These are phyloP conservation scores for Alternaria consortialis DNA, from an alignment of 2,329 filamentous ascomycete species.

Conservation along the genomic window DNA sequence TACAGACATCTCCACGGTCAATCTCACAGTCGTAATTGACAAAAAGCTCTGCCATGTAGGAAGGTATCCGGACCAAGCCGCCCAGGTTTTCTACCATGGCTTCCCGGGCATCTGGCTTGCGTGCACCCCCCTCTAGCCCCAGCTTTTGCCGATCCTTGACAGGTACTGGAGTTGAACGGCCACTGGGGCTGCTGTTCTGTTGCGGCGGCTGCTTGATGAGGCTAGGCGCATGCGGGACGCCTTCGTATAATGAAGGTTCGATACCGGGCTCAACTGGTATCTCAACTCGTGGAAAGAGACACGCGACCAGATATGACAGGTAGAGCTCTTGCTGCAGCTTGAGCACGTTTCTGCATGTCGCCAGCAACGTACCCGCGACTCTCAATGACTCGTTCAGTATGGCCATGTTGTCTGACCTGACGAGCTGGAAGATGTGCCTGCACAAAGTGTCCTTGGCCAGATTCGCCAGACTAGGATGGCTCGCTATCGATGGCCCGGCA, in stretches of 20 bases:
- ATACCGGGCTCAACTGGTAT: slow-evolving; percentile 92
- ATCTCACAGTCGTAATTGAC: slow-evolving; percentile 98
- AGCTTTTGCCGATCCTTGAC: slow-evolving; percentile 92
- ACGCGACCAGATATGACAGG: slow-evolving; percentile 91
- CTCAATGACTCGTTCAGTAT: slow-evolving; percentile 92
- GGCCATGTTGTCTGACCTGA: slow-evolving; percentile 94
- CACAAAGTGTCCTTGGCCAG: slow-evolving; percentile 94
- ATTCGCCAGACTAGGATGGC: slow-evolving; percentile 85
- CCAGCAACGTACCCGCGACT: slow-evolving; percentile 87
- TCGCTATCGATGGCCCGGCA: slow-evolving; percentile 91
- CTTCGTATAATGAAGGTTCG: slow-evolving; percentile 88
- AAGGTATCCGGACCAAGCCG: slow-evolving; percentile 89
- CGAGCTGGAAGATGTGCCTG: slow-evolving; percentile 93
- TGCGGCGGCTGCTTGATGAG: slow-evolving; percentile 81
- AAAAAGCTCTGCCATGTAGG: slow-evolving; percentile 93
- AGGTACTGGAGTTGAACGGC: slow-evolving; percentile 86
- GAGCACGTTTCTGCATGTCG: slow-evolving; percentile 87
- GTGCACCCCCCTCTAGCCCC: slow-evolving; percentile 87
- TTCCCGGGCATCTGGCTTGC: slow-evolving; percentile 94
- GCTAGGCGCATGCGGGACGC: slow-evolving; percentile 90
- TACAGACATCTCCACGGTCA: slow-evolving; percentile 88
- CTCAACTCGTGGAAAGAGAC: slow-evolving; percentile 90
- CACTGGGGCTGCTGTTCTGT: slow-evolving; percentile 69
- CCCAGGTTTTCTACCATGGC: slow-evolving; percentile 98
- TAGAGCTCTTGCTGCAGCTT: slow-evolving; percentile 98